Evolutionary conservation across 257 asterid genomes (phyloP), one percentile per base, ranked within the genome.

Genomic region (Lycium ferocissimum): DNA sequence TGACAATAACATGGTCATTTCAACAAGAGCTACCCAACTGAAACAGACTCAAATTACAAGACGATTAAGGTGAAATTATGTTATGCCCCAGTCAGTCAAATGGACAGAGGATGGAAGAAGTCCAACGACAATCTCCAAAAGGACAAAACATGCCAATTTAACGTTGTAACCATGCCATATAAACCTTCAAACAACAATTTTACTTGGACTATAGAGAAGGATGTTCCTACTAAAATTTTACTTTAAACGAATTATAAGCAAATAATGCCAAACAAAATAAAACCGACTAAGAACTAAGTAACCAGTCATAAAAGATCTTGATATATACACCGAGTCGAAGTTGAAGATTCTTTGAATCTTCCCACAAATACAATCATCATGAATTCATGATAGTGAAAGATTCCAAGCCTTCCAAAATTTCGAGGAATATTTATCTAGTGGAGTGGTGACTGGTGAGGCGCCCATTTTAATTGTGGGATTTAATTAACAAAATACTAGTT

Each of bases 91-190:
- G 22, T 89, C 0, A 95, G 99, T 91, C 99, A 95, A 75, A 73
- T 53, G 54, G 99, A 95, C 22, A 88, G 99, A 1, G 92, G 85
- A 0, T 95, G 97, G 98, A 89, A 98, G 43, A 94, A 91, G 37
- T 91, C 97, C 0, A 91, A 17, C 26, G 94, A 93, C 65, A 18
- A 89, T 22, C 47, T 95, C 13, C n/a, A 49, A 0, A 94, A 91
- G 86, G 97, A 94, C 93, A 95, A 93, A 56, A 92, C 96, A 17
- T 93, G 99, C 80, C 96, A 91, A 47, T 92, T 91, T 87, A 85
- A 85, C 83, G 69, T 93, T 6, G 93, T 86, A 0, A 38, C 83
- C 2, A 85, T 40, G 71, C 95, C 97, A 0, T 93, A 91, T 83
- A 59, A 18, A 17, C 6, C 88, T 8, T 78, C 91, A 14, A 85